Base-by-base conservation (phyloP, 257 asterid genomes). In the Pogostemon cablin region DNA sequence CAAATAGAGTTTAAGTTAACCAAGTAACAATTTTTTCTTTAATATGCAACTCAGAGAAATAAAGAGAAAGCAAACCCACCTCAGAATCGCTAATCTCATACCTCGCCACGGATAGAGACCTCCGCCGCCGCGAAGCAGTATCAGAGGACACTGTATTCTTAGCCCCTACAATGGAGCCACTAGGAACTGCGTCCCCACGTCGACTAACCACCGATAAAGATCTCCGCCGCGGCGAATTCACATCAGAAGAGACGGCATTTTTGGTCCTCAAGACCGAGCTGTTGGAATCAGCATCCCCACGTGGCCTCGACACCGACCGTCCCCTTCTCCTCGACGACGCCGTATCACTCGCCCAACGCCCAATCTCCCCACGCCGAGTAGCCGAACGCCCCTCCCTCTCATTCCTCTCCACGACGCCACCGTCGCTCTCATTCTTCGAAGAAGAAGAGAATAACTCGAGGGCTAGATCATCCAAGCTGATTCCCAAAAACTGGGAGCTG, bases 401-500 rank as follows among this genome's bases (percentile, higher is more conserved):
- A 72, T 71, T 46, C 75, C 84, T 65, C 65, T 77, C 68, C 62
- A 60, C 62, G 72, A 78, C 74, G 67, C 85, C 79, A 56, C 83
- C 76, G 67, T 56, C 84, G 49, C 80, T 73, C 48, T 80, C 83
- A 34, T 70, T 80, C 71, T 38, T 62, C 12, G 86, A 73, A 48
- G 85, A 77, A 12, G 86, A 79, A 3, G 92, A 86, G 65, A 88
- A 88, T 7, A 90, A 77, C 73, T 92, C 98, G 1, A 88, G 69
- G 0, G 96, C 91, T 9, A 92, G 87, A 84, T 92, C 98, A 69
- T 92, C 97, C 57, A 92, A 86, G 81, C 96, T 88, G 55, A 90
- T 88, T 69, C 88, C 98, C 9, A 90, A 85, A 41, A 85, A 83
- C 61, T 66, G 58, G 57, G 74, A 12, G 56, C 72, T 78, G 53